These are phyloP conservation scores for Xylaria digitata DNA, from an alignment of 2,329 filamentous ascomycete species.

Conservation along the genomic window DNA sequence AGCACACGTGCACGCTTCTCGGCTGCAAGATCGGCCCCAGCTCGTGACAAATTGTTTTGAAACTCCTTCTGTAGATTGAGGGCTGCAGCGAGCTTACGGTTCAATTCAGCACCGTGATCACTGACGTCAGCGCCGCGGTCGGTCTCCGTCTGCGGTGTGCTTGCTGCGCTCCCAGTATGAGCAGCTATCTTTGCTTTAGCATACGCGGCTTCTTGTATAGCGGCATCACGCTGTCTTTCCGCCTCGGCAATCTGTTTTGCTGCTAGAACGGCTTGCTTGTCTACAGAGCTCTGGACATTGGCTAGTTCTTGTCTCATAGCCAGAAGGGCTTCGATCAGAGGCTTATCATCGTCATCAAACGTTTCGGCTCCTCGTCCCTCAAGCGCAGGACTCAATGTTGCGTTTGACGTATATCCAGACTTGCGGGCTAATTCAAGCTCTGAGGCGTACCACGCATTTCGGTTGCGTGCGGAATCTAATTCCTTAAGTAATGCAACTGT, in stretches of 20 bases:
- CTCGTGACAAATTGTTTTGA: constrained; percentile 77
- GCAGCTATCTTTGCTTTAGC: constrained; percentile 93
- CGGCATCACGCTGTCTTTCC: constrained; percentile 92
- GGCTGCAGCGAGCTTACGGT: constrained; percentile 83
- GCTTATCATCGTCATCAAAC: constrained; percentile 91
- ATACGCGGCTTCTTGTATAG: constrained; percentile 95
- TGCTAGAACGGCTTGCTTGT: constrained; percentile 85
- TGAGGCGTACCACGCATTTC: constrained; percentile 97
- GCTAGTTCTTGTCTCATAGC: constrained; percentile 90
- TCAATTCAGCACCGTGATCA: constrained; percentile 79
- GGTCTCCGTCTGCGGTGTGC: constrained; percentile 68
- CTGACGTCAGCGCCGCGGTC: constrained; percentile 65
- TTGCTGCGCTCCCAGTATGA: constrained; percentile 71
- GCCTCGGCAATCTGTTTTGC: constrained; percentile 92
- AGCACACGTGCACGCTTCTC: constrained; percentile 85
- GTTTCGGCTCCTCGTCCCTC: constrained; percentile 81
- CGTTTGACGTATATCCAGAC: constrained; percentile 82
- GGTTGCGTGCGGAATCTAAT: constrained; percentile 82
- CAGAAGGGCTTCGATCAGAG: constrained; percentile 89
- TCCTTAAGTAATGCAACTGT: constrained; percentile 85
- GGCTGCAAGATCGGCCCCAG: constrained; percentile 77
- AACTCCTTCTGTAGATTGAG: constrained; percentile 83
- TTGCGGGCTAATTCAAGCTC: constrained; percentile 93
- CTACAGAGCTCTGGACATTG: constrained; percentile 89
- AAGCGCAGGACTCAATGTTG: constrained; percentile 75